Evolutionary conservation across 139 green algal species (phyloP), one percentile per base, ranked within the genome.

Genomic region (Zygnema circumcarinatum): DNA sequence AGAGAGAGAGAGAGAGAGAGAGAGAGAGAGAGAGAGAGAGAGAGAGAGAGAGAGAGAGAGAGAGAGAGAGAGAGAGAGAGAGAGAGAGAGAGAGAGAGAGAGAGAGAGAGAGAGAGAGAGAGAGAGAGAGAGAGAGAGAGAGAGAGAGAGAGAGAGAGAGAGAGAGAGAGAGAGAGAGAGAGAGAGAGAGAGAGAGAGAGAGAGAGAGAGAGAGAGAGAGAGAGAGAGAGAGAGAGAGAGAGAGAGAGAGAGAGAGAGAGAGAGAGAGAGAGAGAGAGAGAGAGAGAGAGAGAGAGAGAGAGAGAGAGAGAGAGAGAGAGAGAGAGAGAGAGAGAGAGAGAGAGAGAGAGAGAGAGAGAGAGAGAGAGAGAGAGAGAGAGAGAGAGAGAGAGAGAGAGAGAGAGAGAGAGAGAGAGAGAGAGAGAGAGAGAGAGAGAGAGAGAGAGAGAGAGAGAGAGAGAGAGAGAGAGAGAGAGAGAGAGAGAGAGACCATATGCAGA

Each of bases 1-100:
- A 42, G 16, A 20, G 76, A 78, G 36, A 36, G 36, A 78, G 36
- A 78, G 36, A 40, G 7, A 78, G 69, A 40, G 35, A 78, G 69
- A 41, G 7, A 78, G 35, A 41, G 36, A 78, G 35, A 40, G 69
- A 25, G 69, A 40, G 69, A 78, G 36, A 78, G 7, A 40, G 69
- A 40, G 7, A 11, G 36, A 11, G 69, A 78, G 69, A 40, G 36
- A 11, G 69, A 78, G 69, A 25, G 36, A 40, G 16, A 41, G 69
- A 40, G 7, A 40, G 69, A 41, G 69, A 40, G 36, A 11, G 69
- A 78, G 69, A 40, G 36, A 29, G 69, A 78, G 69, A 11, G 36
- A 40, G 69, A 41, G 7, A 11, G 11, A 40, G 69, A 41, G 7
- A 40, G 36, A 40, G 69, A 78, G 7, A 78, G 36, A 40, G 69